These are phyloP conservation scores for Penicillium sp. DNA, from an alignment of 2,329 filamentous ascomycete species.

Conservation along the genomic window DNA sequence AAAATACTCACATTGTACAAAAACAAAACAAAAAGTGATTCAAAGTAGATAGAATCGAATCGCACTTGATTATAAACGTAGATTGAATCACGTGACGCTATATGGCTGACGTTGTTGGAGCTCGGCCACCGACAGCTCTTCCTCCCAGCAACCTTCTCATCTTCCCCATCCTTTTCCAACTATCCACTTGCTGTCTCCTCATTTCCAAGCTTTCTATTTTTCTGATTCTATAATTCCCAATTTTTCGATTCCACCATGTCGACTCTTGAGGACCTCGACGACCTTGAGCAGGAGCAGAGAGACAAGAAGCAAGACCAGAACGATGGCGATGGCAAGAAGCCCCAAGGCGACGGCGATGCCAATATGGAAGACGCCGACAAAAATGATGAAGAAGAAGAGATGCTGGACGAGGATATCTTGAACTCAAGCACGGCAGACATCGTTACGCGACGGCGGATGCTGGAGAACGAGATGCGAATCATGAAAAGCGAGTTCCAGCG, in stretches of 20 bases:
- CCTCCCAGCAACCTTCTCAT: slow-evolving; percentile 23
- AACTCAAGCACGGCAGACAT: slow-evolving; percentile 93
- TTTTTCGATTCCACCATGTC: slow-evolving; percentile 60
- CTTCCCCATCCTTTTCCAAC: slow-evolving; percentile 12
- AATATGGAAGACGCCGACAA: slow-evolving; percentile 86
- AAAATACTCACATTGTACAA: background rate
- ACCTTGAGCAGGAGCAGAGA: slow-evolving; percentile 77
- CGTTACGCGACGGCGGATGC: slow-evolving; percentile 79
- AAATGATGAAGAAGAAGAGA: slow-evolving; percentile 69
- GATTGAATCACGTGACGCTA: slow-evolving; percentile 31
- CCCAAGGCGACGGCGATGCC: slow-evolving; percentile 67
- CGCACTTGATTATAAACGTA: slow-evolving; percentile 12
- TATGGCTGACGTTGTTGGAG: slow-evolving; percentile 40
- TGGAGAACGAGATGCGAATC: slow-evolving; percentile 97
- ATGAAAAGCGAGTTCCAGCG: slow-evolving; percentile 98
- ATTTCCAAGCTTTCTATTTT: background rate
- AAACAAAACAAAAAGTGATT: background rate
- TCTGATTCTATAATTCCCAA: slow-evolving; percentile 12
- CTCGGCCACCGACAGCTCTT: slow-evolving; percentile 31
- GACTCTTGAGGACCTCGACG: slow-evolving; percentile 87
- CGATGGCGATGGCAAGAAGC: slow-evolving; percentile 57
- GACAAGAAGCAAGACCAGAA: slow-evolving; percentile 67
- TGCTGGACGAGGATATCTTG: slow-evolving; percentile 90
- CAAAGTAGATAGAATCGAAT: background rate
- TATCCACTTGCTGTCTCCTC: slow-evolving; percentile 5